phyloP scores from a whole-genome alignment of 1,139 yeast species.

The Hansenula lynferdii region DNA sequence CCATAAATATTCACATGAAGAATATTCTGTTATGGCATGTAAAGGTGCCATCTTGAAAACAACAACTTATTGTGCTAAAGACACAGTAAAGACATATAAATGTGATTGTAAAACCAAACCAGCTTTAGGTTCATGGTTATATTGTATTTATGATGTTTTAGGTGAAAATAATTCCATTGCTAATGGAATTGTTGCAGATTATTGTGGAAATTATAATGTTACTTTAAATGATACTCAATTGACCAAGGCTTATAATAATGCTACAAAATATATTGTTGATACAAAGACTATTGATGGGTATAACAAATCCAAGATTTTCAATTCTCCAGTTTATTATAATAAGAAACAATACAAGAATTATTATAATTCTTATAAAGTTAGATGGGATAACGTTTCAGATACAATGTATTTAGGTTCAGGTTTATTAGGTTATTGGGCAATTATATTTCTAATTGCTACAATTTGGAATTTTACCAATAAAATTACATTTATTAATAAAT shows the following conservation, averaged over 20 bases:
- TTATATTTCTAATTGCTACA: conserved; percentile 37
- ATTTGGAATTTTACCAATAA: conserved; percentile 34
- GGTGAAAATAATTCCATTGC: conserved; percentile 9
- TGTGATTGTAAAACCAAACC: conserved; percentile 23
- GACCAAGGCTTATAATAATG: conserved; percentile 34
- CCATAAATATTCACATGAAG: conserved; percentile 16
- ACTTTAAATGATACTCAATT: conserved; percentile 29
- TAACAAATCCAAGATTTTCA: conserved; percentile 23
- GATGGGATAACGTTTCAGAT: conserved; percentile 34
- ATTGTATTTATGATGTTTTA: conserved; percentile 19
- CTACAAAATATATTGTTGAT: conserved; percentile 31
- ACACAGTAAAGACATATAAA: conserved; percentile 12
- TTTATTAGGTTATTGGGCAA: conserved; percentile 43
- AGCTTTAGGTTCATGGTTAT: conserved; percentile 24
- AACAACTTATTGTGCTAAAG: conserved; percentile 21
- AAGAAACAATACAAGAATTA: conserved; percentile 29
- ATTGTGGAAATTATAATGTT: conserved; percentile 14
- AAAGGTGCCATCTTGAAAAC: conserved; percentile 17
- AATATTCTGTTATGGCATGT: conserved; percentile 22
- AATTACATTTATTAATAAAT: conserved; percentile 32
- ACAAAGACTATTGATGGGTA: conserved; percentile 25
- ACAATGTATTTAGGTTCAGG: conserved; percentile 47
- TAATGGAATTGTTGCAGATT: conserved; percentile 13
- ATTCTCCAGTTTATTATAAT: conserved; percentile 26
- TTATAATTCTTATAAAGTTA: conserved; percentile 27